These are phyloP conservation scores for Paramecium caudatum DNA, from an alignment of 73 alveolate genomes.

Conservation along the genomic window DNA sequence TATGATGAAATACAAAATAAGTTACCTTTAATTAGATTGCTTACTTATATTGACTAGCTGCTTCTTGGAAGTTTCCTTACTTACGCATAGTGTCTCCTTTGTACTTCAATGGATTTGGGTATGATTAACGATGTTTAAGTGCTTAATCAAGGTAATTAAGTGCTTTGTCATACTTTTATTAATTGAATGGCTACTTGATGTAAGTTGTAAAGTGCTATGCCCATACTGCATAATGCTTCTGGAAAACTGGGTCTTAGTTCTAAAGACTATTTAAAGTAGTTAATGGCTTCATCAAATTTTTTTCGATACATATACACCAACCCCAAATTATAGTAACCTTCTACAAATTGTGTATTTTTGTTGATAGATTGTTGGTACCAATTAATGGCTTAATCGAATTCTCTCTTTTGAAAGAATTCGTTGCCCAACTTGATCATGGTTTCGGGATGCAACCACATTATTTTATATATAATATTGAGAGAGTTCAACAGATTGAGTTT, in stretches of 20 bases:
- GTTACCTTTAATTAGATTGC: slow-evolving; percentile 49
- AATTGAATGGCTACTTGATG: background rate
- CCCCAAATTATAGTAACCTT: slow-evolving; percentile 63
- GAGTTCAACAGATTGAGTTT: slow-evolving; percentile 38
- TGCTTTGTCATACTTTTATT: slow-evolving; percentile 36
- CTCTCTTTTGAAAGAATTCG: slow-evolving; percentile 65
- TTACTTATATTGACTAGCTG: slow-evolving; percentile 41
- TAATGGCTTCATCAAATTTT: slow-evolving; percentile 52
- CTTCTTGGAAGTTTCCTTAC: slow-evolving; percentile 43
- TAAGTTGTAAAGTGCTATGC: slow-evolving; percentile 52
- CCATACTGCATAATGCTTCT: slow-evolving; percentile 68
- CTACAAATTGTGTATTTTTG: slow-evolving; percentile 51
- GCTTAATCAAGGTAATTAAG: slow-evolving; percentile 53
- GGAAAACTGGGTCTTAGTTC: slow-evolving; percentile 53
- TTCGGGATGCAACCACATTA: slow-evolving; percentile 71
- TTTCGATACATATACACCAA: slow-evolving; percentile 66
- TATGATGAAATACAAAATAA: background rate
- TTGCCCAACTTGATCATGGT: slow-evolving; percentile 66
- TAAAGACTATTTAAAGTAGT: slow-evolving; percentile 45
- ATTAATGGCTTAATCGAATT: slow-evolving; percentile 53
- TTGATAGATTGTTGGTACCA: slow-evolving; percentile 61
- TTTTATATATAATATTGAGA: slow-evolving; percentile 39
- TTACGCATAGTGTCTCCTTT: slow-evolving; percentile 63
- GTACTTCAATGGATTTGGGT: slow-evolving; percentile 56
- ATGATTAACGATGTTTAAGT: slow-evolving; percentile 9